phyloP scores from a whole-genome alignment of 2,329 filamentous ascomycete genomes.

The Sporothrix humicola region DNA sequence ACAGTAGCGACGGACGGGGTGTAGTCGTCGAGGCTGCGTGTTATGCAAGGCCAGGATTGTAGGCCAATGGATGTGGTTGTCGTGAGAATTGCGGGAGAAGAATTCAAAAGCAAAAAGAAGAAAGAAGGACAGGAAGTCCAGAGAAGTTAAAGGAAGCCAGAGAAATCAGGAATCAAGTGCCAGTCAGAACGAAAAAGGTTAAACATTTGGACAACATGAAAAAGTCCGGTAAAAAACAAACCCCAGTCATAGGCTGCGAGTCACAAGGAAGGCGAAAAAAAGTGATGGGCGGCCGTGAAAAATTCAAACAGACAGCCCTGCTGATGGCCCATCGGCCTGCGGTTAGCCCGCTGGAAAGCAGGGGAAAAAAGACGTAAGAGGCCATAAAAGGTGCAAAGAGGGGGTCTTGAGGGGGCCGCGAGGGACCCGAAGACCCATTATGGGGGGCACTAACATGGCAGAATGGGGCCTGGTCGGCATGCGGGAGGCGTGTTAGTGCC shows the following conservation, averaged over 20 bases:
- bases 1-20: slow-evolving; percentile 9
- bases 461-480: slow-evolving; percentile 15
- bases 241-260: slow-evolving; percentile 10
- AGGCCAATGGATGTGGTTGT: neutral
- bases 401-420: neutral
- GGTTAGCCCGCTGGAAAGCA: slow-evolving; percentile 21
- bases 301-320: slow-evolving; percentile 24
- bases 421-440: neutral
- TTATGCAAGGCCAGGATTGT: slow-evolving; percentile 21
- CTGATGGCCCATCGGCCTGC: slow-evolving; percentile 13
- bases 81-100: neutral
- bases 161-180: slow-evolving; percentile 6
- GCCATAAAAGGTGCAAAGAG: neutral
- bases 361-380: neutral
- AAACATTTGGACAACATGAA: neutral
- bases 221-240: slow-evolving; percentile 1
- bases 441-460: neutral
- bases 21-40: neutral
- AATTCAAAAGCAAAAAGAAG: neutral
- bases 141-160: neutral
- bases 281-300: neutral
- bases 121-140: neutral
- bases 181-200: neutral
- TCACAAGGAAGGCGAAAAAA: slow-evolving; percentile 18
- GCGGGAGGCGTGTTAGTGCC: slow-evolving; percentile 26